A percentile compares a stretch with the other conserved stretches of the same genome.
phyloP scores from a whole-genome alignment of 208 protist species.

The Wallacemonas sp. region DNA sequence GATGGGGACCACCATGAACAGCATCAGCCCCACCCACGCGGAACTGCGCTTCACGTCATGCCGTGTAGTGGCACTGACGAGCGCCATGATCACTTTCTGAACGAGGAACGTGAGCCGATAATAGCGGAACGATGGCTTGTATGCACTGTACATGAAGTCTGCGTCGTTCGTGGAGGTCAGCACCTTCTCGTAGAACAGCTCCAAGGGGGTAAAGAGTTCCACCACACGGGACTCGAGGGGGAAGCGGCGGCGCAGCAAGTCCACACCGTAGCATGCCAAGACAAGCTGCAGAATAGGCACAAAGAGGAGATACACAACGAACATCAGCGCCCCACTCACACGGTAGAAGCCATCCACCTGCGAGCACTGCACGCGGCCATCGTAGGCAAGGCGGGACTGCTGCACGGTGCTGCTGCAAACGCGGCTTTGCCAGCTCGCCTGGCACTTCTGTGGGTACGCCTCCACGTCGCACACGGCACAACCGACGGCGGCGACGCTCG shows the following conservation, averaged over 20 bases:
- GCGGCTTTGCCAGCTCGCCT: conserved; percentile 14
- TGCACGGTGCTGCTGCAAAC: conserved; percentile 24
- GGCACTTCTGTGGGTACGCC: conserved; percentile 45
- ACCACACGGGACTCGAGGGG: conserved; percentile 56
- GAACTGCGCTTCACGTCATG: conserved; percentile 4
- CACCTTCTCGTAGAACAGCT: conserved; percentile 71
- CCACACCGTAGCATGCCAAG: conserved; percentile 40
- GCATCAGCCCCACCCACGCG: conserved; percentile 39
- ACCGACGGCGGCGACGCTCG: conserved; percentile 2
- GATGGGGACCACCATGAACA: conserved; percentile 44
- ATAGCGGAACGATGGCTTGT: conserved; percentile 49
- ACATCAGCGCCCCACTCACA: conserved; percentile 29
- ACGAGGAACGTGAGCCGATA: conserved; percentile 61
- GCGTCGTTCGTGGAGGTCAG: conserved; percentile 52
- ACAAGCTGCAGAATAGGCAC: conserved; percentile 56
- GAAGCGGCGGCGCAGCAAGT: conserved; percentile 53
- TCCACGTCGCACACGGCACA: conserved; percentile 52
- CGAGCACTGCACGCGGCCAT: conserved; percentile 44
- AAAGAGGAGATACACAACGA: conserved; percentile 37
- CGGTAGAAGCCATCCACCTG: conserved; percentile 40
- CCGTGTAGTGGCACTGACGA: conserved; percentile 34
- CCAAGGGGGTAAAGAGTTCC: conserved; percentile 50
- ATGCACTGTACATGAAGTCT: conserved; percentile 54
- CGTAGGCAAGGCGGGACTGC: conserved; percentile 47
- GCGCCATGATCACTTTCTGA: conserved; percentile 62